Evolutionary conservation across 2,329 filamentous ascomycete genomes (phyloP).

Genomic region (Ascochyta koolunga): DNA sequence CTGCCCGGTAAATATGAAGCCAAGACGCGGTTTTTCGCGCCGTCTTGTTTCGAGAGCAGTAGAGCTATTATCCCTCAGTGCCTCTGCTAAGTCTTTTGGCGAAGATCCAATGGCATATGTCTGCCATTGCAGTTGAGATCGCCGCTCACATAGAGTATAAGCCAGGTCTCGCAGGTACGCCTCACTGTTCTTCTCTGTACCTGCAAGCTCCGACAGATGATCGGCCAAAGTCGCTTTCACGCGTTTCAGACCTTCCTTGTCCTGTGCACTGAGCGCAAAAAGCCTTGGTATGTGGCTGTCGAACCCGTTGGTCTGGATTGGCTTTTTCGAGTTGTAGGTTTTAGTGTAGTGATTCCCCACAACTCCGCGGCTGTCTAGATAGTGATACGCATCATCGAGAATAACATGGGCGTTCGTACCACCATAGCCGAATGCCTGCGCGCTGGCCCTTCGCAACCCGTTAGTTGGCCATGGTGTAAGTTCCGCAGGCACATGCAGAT

Average conservation of each 20-base stretch:
- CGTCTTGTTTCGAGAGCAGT: neutral
- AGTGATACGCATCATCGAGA: constrained; percentile 20
- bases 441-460: constrained; percentile 18
- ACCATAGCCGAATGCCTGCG: constrained; percentile 33
- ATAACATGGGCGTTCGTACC: constrained; percentile 28
- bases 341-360: neutral
- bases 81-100: neutral
- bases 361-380: constrained; percentile 1
- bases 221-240: neutral
- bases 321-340: constrained; percentile 21
- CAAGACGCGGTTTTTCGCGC: too few relatives aligned
- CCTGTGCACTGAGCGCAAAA: neutral
- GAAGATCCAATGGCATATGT: constrained; percentile 15
- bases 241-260: neutral
- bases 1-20: too few relatives aligned
- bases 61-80: neutral
- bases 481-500: constrained; percentile 20
- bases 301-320: constrained; percentile 13
- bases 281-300: neutral
- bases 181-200: neutral
- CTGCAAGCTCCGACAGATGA: neutral
- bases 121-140: constrained; percentile 3
- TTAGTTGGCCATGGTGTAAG: constrained; percentile 20
- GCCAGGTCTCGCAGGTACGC: neutral
- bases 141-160: neutral